A percentile compares a stretch with the other conserved stretches of the same genome.
Evolutionary conservation across 495 filamentous ascomycete species (phyloP).

Genomic region (Aspergillus sparsus): DNA sequence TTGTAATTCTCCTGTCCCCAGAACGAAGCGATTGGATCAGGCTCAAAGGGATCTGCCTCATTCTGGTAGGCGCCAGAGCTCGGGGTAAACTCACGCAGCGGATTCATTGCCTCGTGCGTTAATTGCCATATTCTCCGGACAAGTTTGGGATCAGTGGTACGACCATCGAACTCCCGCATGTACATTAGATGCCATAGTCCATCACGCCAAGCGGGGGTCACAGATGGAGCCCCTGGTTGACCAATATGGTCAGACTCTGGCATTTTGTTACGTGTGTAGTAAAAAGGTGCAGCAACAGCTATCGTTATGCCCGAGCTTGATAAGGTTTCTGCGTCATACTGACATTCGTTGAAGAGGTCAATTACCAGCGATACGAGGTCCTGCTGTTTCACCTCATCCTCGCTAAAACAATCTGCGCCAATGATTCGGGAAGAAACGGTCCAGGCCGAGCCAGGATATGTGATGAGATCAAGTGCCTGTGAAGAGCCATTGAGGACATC

Average conservation of each 20-base stretch:
- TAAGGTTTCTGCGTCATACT: not conserved
- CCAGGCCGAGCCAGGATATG: constrained; percentile 9
- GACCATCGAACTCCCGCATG: constrained; percentile 7
- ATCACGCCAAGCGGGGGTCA: constrained; percentile 25
- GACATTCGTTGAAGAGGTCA: constrained; percentile 8
- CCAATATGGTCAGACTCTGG: constrained; percentile 12
- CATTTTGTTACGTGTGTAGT: constrained; percentile 18
- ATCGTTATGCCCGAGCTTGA: constrained; percentile 2
- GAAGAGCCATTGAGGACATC: constrained; percentile 6
- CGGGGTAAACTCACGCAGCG: constrained; percentile 34
- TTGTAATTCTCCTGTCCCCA: constrained; percentile 40
- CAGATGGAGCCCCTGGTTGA: constrained; percentile 19
- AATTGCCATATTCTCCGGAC: constrained; percentile 15
- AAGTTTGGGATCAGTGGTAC: constrained; percentile 9
- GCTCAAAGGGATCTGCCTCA: constrained; percentile 44
- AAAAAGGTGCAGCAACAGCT: constrained; percentile 4
- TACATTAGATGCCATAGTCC: constrained; percentile 24
- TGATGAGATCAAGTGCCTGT: not conserved
- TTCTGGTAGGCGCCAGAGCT: constrained; percentile 45
- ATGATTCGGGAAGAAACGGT: constrained; percentile 20
- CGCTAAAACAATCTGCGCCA: constrained; percentile 11
- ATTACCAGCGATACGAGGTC: constrained; percentile 12
- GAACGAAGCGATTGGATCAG: constrained; percentile 24
- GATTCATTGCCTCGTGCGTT: constrained; percentile 19
- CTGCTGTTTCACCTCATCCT: constrained; percentile 14